Conservation (phyloP, 768 basidiomycete genomes). For the Auriculariales sp. region DNA sequence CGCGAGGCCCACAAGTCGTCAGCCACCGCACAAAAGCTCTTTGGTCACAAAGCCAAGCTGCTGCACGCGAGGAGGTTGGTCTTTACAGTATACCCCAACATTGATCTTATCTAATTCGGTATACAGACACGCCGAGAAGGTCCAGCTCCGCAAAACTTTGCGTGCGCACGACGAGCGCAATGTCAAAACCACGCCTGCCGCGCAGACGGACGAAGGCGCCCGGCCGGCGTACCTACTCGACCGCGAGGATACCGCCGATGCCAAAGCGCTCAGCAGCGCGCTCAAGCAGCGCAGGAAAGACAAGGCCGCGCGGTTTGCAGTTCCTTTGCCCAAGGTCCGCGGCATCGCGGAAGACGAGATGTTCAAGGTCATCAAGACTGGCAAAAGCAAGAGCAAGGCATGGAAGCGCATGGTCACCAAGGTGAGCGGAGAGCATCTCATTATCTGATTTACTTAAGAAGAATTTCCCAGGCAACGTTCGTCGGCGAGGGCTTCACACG, state of each 20-base stretch:
- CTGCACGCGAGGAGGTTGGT: constrained; percentile 94
- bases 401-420: constrained; percentile 99
- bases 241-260: constrained; percentile 95
- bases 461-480: too few species aligned
- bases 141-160: constrained; percentile 98
- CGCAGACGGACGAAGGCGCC: constrained; percentile 75
- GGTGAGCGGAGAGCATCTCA: too few species aligned
- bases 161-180: constrained; percentile 99
- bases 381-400: constrained; percentile 87
- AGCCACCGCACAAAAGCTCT: constrained; percentile 78
- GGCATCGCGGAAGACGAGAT: constrained; percentile 99
- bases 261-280: constrained; percentile 87
- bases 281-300: constrained; percentile 99
- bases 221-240: constrained; percentile 92
- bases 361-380: constrained; percentile 98
- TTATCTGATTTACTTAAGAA: too few species aligned
- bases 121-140: constrained; percentile 93
- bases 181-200: constrained; percentile 79
- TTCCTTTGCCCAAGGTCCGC: constrained; percentile 90
- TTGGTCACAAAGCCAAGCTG: constrained; percentile 96
- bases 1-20: constrained; percentile 67
- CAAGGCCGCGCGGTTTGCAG: constrained; percentile 95
- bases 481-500: constrained; percentile 96
- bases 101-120: too few species aligned
- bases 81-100: too few species aligned